Conservation (phyloP, 345 rosid genomes). For the Aquilaria sinensis region DNA sequence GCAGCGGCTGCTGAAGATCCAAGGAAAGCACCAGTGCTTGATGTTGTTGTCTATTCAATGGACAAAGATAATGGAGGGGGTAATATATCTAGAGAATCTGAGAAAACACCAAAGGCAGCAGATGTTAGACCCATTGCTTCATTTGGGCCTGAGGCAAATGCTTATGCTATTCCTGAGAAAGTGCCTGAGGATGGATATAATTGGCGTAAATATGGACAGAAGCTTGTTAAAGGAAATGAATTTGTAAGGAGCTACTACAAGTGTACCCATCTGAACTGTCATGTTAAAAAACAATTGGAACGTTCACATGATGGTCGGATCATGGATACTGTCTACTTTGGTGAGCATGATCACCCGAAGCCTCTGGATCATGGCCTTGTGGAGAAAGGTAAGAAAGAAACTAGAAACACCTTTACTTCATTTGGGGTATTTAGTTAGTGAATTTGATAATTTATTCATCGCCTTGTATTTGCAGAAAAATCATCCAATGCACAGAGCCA, state of each 20-base stretch:
- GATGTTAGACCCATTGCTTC: conserved; percentile 21
- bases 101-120: conserved; percentile 26
- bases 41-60: conserved; percentile 15
- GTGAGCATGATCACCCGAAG: conserved; percentile 78
- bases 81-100: conserved; percentile 21
- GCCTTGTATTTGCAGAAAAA: conserved; percentile 35
- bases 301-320: conserved; percentile 60
- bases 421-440: conserved; percentile 5
- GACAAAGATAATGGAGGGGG: conserved; percentile 32
- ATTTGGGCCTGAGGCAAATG: conserved; percentile 47
- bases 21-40: conserved; percentile 21
- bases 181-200: conserved; percentile 76
- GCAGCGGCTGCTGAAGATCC: conserved; percentile 15
- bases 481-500: conserved; percentile 34
- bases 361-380: conserved; percentile 36
- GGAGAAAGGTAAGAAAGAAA: conserved; percentile 41
- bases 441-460: conserved; percentile 11
- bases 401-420: conserved; percentile 1
- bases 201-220: conserved; percentile 97
- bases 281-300: conserved; percentile 85
- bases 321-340: conserved; percentile 57
- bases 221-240: conserved; percentile 86
- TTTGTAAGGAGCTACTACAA: conserved; percentile 85
- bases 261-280: conserved; percentile 78
- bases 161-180: conserved; percentile 61